phyloP scores from a whole-genome alignment of 768 basidiomycete genomes.

The Collybia sp. region DNA sequence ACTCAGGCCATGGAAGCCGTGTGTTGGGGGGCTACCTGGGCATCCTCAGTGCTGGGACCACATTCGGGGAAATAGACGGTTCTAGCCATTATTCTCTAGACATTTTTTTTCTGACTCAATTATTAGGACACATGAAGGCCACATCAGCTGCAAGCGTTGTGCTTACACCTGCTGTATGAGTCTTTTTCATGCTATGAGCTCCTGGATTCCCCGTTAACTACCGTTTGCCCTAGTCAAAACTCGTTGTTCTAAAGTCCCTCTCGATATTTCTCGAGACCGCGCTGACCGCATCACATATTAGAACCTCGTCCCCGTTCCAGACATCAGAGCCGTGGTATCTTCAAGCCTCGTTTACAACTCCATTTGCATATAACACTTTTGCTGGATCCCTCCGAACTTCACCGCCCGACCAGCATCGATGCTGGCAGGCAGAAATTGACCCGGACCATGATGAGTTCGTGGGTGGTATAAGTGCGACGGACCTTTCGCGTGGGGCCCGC shows the following conservation, averaged over 20 bases:
- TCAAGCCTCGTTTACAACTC: constrained; percentile 48
- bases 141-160: constrained; percentile 64
- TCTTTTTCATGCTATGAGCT: background rate
- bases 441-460: constrained; percentile 28
- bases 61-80: constrained; percentile 53
- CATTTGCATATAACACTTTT: constrained; percentile 49
- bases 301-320: constrained; percentile 1
- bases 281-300: constrained; percentile 19
- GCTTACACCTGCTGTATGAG: constrained; percentile 56
- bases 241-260: constrained; percentile 70
- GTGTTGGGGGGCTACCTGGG: constrained; percentile 79
- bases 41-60: constrained; percentile 67
- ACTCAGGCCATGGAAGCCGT: constrained; percentile 50
- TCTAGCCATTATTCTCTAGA: background rate
- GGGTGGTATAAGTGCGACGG: background rate
- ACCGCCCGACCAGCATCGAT: constrained; percentile 7
- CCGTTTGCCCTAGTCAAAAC: constrained; percentile 55
- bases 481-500: too few relatives aligned
- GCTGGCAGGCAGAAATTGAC: constrained; percentile 32
- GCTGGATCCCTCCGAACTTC: constrained; percentile 36
- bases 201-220: constrained; percentile 3
- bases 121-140: constrained; percentile 34
- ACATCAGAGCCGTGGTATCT: constrained; percentile 59
- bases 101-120: constrained; percentile 1
- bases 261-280: constrained; percentile 59